Conservation (phyloP, 495 filamentous ascomycete species). For the Gamarada debralockiae region DNA sequence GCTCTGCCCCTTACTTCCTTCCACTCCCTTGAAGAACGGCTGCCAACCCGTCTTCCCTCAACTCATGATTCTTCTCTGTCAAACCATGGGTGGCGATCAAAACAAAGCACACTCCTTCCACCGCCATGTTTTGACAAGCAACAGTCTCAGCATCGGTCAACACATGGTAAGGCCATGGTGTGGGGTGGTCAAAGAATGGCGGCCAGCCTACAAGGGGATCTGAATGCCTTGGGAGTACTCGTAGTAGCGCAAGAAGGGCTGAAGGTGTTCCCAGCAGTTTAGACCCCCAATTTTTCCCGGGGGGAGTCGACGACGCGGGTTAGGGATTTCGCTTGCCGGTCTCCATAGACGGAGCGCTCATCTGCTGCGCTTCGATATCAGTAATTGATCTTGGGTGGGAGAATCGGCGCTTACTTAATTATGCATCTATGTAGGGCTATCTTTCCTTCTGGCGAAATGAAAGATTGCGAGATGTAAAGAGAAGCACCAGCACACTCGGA, state of each 20-base stretch:
- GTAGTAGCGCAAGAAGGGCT: slow-evolving; percentile 58
- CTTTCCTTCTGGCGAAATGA: slow-evolving; percentile 43
- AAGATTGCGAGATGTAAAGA: slow-evolving; percentile 54
- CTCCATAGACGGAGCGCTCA: slow-evolving; percentile 59
- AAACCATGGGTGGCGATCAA: slow-evolving; percentile 43
- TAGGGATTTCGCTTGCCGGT: slow-evolving; percentile 40
- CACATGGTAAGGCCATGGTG: slow-evolving; percentile 30
- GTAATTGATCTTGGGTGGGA: background rate
- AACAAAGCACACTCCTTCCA: slow-evolving; percentile 47
- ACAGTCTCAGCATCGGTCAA: slow-evolving; percentile 29
- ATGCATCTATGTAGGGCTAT: slow-evolving; percentile 45
- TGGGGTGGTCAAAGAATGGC: slow-evolving; percentile 21
- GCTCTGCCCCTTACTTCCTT: background rate
- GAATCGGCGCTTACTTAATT: slow-evolving; percentile 42
- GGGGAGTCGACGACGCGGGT: slow-evolving; percentile 39
- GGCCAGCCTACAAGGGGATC: slow-evolving; percentile 62
- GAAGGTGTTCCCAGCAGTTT: slow-evolving; percentile 54
- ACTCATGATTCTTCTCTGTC: slow-evolving; percentile 21
- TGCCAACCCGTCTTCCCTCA: slow-evolving; percentile 16
- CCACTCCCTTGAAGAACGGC: slow-evolving; percentile 12
- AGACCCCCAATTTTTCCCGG: slow-evolving; percentile 43
- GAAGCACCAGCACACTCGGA: slow-evolving; percentile 43
- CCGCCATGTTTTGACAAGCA: slow-evolving; percentile 35
- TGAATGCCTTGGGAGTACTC: slow-evolving; percentile 44
- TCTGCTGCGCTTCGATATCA: slow-evolving; percentile 23